phyloP scores from a whole-genome alignment of 1,284 basidiomycete genomes.

The Trichosporon sp. region DNA sequence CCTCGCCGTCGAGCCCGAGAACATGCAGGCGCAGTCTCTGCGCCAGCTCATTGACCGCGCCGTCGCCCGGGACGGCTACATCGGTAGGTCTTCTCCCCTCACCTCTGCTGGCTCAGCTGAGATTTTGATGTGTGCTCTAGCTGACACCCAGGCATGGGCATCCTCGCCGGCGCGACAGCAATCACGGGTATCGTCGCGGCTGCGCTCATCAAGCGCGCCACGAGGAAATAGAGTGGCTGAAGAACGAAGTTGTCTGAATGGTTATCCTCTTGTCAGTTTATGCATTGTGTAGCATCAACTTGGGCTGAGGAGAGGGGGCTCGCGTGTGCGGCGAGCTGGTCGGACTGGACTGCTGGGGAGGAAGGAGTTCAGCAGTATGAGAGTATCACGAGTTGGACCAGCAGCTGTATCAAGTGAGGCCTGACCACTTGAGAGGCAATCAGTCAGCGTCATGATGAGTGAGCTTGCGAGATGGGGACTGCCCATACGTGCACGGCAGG shows the following conservation, averaged over 20 bases:
- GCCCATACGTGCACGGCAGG: too few relatives aligned
- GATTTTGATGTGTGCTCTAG: background rate
- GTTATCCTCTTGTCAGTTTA: slow-evolving; percentile 9
- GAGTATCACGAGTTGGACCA: too few relatives aligned
- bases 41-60: slow-evolving; percentile 81
- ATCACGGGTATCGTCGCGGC: slow-evolving; percentile 80
- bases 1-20: slow-evolving; percentile 89
- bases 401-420: too few relatives aligned
- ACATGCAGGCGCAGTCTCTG: slow-evolving; percentile 89
- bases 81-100: slow-evolving; percentile 58
- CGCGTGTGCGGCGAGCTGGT: too few relatives aligned
- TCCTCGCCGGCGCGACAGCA: slow-evolving; percentile 86
- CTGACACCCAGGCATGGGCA: slow-evolving; percentile 72
- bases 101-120: too few relatives aligned
- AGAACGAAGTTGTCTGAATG: background rate
- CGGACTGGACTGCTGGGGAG: too few relatives aligned
- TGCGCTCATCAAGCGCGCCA: slow-evolving; percentile 81
- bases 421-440: too few relatives aligned
- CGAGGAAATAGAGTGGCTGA: slow-evolving; percentile 48
- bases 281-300: slow-evolving; percentile 11
- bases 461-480: too few relatives aligned
- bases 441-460: too few relatives aligned
- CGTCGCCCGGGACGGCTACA: slow-evolving; percentile 68
- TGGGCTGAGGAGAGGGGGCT: too few relatives aligned
- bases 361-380: too few relatives aligned